Evolutionary conservation across 768 basidiomycete species (phyloP), one percentile per base, ranked within the genome.

Genomic region (Royoungia palumana): DNA sequence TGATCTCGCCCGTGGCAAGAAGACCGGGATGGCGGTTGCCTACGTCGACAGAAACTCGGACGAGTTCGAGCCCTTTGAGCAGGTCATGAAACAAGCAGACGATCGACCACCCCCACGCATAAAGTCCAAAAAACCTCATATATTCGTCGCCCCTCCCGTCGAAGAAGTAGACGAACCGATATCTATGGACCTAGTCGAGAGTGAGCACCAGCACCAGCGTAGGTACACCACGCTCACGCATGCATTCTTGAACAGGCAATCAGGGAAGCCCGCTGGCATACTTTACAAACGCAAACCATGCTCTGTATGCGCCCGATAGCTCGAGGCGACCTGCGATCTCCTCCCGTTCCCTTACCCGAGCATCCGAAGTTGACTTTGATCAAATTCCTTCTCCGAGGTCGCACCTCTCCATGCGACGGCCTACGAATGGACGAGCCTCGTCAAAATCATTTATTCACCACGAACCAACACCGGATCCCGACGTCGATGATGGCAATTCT

Each of bases 51-150:
- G 81, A 56, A 81, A 79, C 62, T 86, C 86, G 21, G 89, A 89
- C 65, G 89, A 87, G 24, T 89, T 90, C 62, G 88, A 91, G 64
- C 84, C 82, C 0, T 90, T 90, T 64, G 86, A 85, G 47, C 77
- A 88, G 59, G 63, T 91, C 44, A 75, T 90, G 39, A 75, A 77
- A 43, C 85, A 87, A 58, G 85, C 78, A 2, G 85, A 86, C 68
- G 76, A 76, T 41, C 73, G 79, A n/a, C 76, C 82, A 5, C 85
- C 82, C 2, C 83, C 82, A 17, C 72, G 70, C 37, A 73, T 78
- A 17, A 79, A 79, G 57, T 69, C 66, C 5, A 73, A 69, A 61
- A 81, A 72, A 71, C 79, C 73, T 57, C 79, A 75, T 55, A 61
- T 73, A n/a, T 68, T 71, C 2, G 49, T 62, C 1, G 56, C 58